Evolutionary conservation across 2,329 filamentous ascomycete species (phyloP).

Genomic region (Tothia fuscella): DNA sequence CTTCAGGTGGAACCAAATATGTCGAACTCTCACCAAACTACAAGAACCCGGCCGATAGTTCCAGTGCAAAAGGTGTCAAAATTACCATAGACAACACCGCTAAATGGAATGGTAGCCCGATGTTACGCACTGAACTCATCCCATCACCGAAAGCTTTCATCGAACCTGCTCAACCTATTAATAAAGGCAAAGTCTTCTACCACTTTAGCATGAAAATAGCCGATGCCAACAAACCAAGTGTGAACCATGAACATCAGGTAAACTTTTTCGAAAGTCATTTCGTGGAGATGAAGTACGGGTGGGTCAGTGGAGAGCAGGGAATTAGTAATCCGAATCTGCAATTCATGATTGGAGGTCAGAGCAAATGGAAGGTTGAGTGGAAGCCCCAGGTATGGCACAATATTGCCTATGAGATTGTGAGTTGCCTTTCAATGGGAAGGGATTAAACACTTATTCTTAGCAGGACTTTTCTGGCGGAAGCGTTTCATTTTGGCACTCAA

Average conservation of each 20-base stretch:
- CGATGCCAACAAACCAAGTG: conserved; percentile 47
- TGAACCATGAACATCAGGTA: conserved; percentile 55
- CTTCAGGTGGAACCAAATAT: conserved; percentile 43
- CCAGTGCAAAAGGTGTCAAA: conserved; percentile 52
- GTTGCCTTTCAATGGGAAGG: conserved; percentile 12
- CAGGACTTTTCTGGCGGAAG: conserved; percentile 48
- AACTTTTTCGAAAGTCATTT: conserved; percentile 58
- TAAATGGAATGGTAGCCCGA: conserved; percentile 56
- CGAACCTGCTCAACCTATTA: conserved; percentile 37
- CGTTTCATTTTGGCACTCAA: conserved; percentile 60
- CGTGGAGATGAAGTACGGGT: conserved; percentile 61
- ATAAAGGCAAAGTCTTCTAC: conserved; percentile 55
- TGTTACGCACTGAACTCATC: conserved; percentile 64
- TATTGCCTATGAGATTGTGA: conserved; percentile 56
- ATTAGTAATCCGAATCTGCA: conserved; percentile 44
- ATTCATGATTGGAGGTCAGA: conserved; percentile 50
- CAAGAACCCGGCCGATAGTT: conserved; percentile 54
- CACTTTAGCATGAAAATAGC: conserved; percentile 57
- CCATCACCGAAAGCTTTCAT: conserved; percentile 46
- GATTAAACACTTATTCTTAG: conserved; percentile 7
- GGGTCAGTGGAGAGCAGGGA: conserved; percentile 38
- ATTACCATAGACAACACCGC: conserved; percentile 53
- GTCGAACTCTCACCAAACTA: conserved; percentile 47
- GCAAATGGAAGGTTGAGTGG: conserved; percentile 52
- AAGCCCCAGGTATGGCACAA: conserved; percentile 60